Conservation (phyloP, 2,329 filamentous ascomycete genomes). For the Pseudogymnoascus pannorum region DNA sequence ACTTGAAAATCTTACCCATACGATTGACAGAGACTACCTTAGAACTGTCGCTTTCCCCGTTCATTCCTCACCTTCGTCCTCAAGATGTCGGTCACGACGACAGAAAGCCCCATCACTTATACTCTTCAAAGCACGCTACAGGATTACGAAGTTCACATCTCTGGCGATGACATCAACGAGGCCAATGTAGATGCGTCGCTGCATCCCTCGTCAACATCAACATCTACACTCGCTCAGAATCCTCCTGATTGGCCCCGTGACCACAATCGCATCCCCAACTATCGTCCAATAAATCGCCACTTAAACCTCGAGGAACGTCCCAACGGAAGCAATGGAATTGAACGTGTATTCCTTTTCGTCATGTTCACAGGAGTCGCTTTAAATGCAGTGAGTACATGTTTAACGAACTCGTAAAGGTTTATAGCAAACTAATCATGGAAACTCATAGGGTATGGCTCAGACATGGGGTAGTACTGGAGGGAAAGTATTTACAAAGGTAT, state of each 20-base stretch:
- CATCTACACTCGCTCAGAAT: conserved; percentile 18
- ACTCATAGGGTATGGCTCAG: conserved; percentile 32
- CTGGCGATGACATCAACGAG: conserved; percentile 21
- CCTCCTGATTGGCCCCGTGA: conserved; percentile 40
- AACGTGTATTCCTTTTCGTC: conserved; percentile 39
- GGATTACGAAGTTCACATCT: conserved; percentile 42
- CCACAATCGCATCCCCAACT: conserved; percentile 39
- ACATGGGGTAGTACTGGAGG: conserved; percentile 45
- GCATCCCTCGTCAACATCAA: neutral
- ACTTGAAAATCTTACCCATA: neutral
- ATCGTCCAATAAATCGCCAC: conserved; percentile 38
- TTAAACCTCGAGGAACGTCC: conserved; percentile 36
- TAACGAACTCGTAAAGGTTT: neutral
- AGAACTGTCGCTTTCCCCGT: neutral
- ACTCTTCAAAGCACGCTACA: conserved; percentile 24
- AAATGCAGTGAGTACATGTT: conserved; percentile 32
- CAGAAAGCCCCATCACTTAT: neutral
- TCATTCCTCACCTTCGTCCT: neutral
- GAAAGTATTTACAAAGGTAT: conserved; percentile 39
- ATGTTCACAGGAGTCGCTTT: conserved; percentile 43
- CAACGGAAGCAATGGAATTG: conserved; percentile 36
- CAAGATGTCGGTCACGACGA: conserved; percentile 9
- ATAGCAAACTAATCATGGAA: neutral
- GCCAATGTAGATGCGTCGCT: neutral
- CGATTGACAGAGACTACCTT: neutral